Conservation (phyloP, 2,329 filamentous ascomycete species). For the Monosporascus sp. region DNA sequence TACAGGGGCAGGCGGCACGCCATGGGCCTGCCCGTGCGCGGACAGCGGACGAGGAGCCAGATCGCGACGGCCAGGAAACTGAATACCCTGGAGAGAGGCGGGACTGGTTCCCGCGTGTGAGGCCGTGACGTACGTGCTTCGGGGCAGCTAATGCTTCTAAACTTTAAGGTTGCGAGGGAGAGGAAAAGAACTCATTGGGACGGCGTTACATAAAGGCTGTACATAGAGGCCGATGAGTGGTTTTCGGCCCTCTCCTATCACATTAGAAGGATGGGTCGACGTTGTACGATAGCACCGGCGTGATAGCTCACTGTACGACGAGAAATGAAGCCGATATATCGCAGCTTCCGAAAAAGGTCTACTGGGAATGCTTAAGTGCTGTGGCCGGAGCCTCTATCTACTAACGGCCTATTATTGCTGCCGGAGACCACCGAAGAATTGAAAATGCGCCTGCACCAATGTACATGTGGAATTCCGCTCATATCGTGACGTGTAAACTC, state of each 20-base stretch:
- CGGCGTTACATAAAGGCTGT: conserved; percentile 1
- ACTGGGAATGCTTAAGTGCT: too few relatives aligned
- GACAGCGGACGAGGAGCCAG: conserved; percentile 80
- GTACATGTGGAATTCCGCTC: too few relatives aligned
- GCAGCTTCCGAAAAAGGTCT: too few relatives aligned
- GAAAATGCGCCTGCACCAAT: too few relatives aligned
- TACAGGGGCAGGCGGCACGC: conserved; percentile 88
- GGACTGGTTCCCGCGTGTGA: conserved; percentile 16
- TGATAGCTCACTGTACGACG: too few relatives aligned
- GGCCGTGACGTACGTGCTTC: not conserved
- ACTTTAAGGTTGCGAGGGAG: not conserved
- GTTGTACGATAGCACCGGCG: too few relatives aligned
- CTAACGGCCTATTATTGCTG: too few relatives aligned
- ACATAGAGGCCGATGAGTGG: not conserved
- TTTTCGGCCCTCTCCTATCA: not conserved
- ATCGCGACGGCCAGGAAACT: conserved; percentile 55
- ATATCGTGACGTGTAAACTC: too few relatives aligned
- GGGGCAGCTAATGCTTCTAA: not conserved
- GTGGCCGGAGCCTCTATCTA: too few relatives aligned
- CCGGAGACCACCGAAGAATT: too few relatives aligned
- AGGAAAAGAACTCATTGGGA: conserved; percentile 3
- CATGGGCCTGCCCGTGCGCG: conserved; percentile 84
- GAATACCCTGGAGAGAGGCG: conserved; percentile 49
- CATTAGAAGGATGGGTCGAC: not conserved
- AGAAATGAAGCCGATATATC: too few relatives aligned